phyloP scores from a whole-genome alignment of 768 basidiomycete species.

The Rhizopogon vesiculosus region DNA sequence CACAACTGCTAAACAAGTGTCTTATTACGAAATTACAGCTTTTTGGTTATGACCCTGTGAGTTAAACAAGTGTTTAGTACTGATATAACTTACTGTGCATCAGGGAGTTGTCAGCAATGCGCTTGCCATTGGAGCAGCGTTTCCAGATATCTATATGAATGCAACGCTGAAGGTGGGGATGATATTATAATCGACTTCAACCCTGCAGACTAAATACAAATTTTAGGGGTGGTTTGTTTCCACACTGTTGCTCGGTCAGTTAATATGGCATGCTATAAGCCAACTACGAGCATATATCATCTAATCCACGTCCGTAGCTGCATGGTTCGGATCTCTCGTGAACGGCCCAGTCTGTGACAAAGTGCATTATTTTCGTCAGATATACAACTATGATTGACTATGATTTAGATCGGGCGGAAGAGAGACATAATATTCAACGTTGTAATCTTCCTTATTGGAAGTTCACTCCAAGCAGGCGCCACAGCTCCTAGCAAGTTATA shows the following conservation, averaged over 20 bases:
- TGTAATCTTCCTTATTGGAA: conserved; percentile 1
- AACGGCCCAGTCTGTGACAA: conserved; percentile 29
- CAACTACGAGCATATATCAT: neutral
- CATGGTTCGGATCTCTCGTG: conserved; percentile 24
- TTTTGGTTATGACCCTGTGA: conserved; percentile 28
- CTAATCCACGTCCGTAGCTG: conserved; percentile 18
- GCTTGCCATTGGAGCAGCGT: conserved; percentile 29
- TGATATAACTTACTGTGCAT: neutral
- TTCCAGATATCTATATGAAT: conserved; percentile 26
- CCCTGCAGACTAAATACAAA: neutral
- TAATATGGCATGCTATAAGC: neutral
- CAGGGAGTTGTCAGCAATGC: conserved; percentile 28
- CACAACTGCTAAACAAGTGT: neutral
- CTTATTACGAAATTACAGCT: conserved; percentile 11
- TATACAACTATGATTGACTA: neutral
- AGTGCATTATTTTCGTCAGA: neutral
- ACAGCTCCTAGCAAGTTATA: neutral
- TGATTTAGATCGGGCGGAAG: neutral
- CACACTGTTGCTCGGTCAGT: conserved; percentile 21
- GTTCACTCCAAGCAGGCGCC: neutral
- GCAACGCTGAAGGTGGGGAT: conserved; percentile 18
- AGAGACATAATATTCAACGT: conserved; percentile 1
- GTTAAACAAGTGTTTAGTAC: neutral
- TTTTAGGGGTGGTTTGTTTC: conserved; percentile 28
- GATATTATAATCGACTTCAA: neutral